Evolutionary conservation across 306 rosid genomes (phyloP), one percentile per base, ranked within the genome.

Genomic region (Medicago arabica): DNA sequence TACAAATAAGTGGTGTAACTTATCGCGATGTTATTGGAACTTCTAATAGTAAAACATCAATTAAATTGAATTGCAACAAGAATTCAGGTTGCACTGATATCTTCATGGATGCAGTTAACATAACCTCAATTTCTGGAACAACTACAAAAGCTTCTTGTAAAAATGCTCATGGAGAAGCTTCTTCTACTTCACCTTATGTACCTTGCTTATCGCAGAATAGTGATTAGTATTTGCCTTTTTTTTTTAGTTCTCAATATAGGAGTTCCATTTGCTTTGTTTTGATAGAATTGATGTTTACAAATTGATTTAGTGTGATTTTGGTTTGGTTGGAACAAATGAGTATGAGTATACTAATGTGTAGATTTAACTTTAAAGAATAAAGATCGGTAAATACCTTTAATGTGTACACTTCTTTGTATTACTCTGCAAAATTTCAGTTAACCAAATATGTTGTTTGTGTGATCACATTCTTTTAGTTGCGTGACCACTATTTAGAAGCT

Each of bases 21-120:
- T 76, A 54, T 67, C 67, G 59, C 1, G n/a, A 76, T 25, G 59
- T 76, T 3, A n/a, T 15, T 4, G 74, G 80, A 76, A 76, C 80
- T 41, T 67, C 38, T 23, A 5, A 6, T 39, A 28, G 68, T 55
- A 15, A 41, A 67, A 41, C 3, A 25, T 58, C 80, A 46, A 76
- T 76, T 2, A 13, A 7, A 15, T 40, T 76, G 59, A 18, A 54
- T 41, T 76, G 80, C n/a, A 46, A 21, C 4, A 7, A 0, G 3
- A 11, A 11, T 14, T 11, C 0, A 41, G 74, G 75, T 3, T 76
- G 80, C 67, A 54, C 7, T 7, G 39, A 41, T 28, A 76, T 76
- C 58, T 23, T 54, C 49, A 67, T 76, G 80, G 68, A 67, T 25
- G 2, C 11, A 40, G 8, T 76, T 12, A 76, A 76, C 80, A 67